Percentiles rank a stretch among this genome's conserved stretches.
Conservation (phyloP, 2,329 filamentous ascomycete genomes). For the Penicillium brasilianum region DNA sequence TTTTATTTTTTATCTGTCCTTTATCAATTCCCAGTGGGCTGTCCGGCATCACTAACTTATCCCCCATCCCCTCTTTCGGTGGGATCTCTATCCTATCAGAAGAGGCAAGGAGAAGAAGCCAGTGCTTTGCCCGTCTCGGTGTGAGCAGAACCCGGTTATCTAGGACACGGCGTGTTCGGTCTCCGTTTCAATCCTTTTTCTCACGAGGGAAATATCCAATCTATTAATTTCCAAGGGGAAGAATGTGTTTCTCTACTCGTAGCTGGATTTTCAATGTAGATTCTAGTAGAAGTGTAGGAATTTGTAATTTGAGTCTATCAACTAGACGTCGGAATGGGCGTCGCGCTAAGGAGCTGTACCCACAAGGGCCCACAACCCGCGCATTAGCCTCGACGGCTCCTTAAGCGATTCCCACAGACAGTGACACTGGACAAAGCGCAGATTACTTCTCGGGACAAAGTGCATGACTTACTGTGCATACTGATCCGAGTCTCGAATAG, state of each 20-base stretch:
- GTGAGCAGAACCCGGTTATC: conserved; percentile 5
- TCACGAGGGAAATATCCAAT: conserved; percentile 4
- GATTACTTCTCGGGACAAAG: no score
- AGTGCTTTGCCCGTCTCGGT: background rate
- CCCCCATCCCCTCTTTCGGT: no score
- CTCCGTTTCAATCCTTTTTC: conserved; percentile 18
- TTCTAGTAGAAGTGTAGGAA: background rate
- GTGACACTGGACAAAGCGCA: background rate
- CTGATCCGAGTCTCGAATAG: no score
- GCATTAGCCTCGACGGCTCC: background rate
- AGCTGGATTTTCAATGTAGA: background rate
- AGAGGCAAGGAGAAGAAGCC: background rate
- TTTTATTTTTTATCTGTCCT: background rate
- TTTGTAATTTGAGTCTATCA: background rate
- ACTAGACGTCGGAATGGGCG: conserved; percentile 13
- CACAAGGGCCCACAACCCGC: conserved; percentile 27
- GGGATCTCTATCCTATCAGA: background rate
- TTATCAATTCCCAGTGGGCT: background rate
- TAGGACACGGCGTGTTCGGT: conserved; percentile 1
- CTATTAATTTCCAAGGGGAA: conserved; percentile 8
- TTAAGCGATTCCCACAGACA: conserved; percentile 4
- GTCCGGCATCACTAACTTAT: background rate
- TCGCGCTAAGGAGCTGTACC: conserved; percentile 17
- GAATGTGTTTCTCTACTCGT: background rate
- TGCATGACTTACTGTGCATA: background rate